Evolutionary conservation across 257 asterid genomes (phyloP), one percentile per base, ranked within the genome.

Genomic region (Haberlea rhodopensis): DNA sequence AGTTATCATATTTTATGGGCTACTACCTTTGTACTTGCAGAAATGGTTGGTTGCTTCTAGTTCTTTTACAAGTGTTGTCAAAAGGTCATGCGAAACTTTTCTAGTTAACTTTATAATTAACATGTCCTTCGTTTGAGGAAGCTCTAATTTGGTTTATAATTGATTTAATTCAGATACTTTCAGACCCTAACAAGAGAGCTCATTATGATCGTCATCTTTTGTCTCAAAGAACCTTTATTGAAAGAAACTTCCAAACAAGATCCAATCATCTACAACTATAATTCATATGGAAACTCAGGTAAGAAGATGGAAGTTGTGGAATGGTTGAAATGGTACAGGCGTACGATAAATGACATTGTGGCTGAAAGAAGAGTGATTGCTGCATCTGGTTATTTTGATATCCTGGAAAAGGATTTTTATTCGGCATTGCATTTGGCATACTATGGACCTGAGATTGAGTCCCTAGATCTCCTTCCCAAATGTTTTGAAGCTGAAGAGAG

Each of bases 401-500:
- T 79, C 73, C 81, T 89, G 31, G 94, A 92, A 78, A 77, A 79
- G 71, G 94, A 87, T 79, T 89, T 92, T 69, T 85, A 89, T 75
- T 87, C 97, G 19, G 96, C 99, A 26, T 20, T 92, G 61, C 97
- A 81, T 69, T 78, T 81, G 28, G 98, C 98, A 25, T 92, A 80
- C 69, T 92, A 83, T 34, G 98, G 97, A 76, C 97, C 97, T 48
- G 95, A 87, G 75, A 71, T 92, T 73, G 91, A 85, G 58, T 81
- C 89, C 9, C 27, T 65, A 62, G 89, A 85, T 81, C 78, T 84
- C 76, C 97, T 92, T 70, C 98, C 98, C 13, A 85, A 81, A 46
- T 69, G 86, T 68, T 89, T 92, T 78, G 98, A 92, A 82, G 98
- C 97, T 55, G 98, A 92, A 62, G 98, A 84, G 78, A 76, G 98